Percentiles rank a stretch among this genome's conserved stretches.
Conservation (phyloP, 139 green algal genomes). For the Chlorella vulgaris region DNA sequence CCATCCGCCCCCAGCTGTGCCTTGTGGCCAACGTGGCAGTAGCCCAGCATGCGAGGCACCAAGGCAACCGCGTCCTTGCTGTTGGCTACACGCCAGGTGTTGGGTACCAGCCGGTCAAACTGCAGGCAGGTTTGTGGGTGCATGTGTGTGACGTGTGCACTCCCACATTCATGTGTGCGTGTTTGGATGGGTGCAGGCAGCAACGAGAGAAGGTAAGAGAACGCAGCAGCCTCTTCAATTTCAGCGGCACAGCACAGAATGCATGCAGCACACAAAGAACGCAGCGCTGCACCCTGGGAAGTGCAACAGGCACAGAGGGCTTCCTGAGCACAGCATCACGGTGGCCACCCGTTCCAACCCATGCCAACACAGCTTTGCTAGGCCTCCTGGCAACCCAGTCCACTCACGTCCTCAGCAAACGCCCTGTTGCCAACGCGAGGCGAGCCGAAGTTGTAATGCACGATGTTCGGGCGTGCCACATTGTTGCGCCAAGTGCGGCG, state of each 20-base stretch:
- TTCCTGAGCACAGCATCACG: background rate
- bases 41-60: conserved; percentile 71
- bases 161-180: too few species aligned
- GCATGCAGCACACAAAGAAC: too few species aligned
- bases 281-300: background rate
- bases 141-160: background rate
- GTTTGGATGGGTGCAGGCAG: background rate
- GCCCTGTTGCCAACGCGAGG: conserved; percentile 81
- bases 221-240: too few species aligned
- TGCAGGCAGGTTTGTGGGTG: background rate
- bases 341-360: too few species aligned
- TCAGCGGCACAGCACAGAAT: too few species aligned
- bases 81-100: conserved; percentile 80
- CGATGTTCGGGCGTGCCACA: conserved; percentile 37
- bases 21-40: conserved; percentile 68
- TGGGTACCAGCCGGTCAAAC: conserved; percentile 67
- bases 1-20: conserved; percentile 39
- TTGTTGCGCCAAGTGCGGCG: conserved; percentile 44
- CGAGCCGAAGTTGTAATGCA: conserved; percentile 82
- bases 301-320: background rate
- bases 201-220: background rate
- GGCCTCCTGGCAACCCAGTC: too few species aligned
- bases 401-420: conserved; percentile 57
- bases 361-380: too few species aligned
- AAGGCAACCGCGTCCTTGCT: conserved; percentile 67